Evolutionary conservation across 345 rosid genomes (phyloP).

Genomic region (Brassica cretica): DNA sequence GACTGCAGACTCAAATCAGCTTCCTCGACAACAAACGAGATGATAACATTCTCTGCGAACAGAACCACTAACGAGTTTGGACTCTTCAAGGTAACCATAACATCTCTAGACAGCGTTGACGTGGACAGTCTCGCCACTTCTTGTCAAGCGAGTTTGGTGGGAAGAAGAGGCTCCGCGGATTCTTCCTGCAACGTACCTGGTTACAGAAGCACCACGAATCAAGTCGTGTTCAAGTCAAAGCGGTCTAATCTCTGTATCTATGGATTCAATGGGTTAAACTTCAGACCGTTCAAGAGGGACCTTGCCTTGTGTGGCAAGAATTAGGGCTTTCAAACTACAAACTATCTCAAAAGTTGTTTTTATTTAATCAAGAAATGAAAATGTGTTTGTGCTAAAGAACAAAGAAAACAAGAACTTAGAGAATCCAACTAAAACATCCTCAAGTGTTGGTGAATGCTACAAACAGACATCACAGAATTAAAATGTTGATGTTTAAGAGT

Average conservation of each 20-base stretch:
- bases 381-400: not conserved
- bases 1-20: conserved; percentile 74
- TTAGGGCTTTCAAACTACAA: not conserved
- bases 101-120: conserved; percentile 76
- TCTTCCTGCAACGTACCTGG: conserved; percentile 83
- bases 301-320: conserved; percentile 54
- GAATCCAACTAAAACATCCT: not conserved
- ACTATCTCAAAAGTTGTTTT: not conserved
- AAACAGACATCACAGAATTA: not conserved
- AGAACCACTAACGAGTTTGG: conserved; percentile 84
- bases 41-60: conserved; percentile 69
- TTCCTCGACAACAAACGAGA: conserved; percentile 60
- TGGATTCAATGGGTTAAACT: conserved; percentile 72
- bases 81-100: conserved; percentile 69
- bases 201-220: conserved; percentile 68
- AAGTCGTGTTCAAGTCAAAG: conserved; percentile 63
- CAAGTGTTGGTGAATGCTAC: not conserved
- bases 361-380: conserved; percentile 4
- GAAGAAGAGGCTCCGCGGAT: conserved; percentile 47
- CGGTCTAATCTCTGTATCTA: conserved; percentile 71
- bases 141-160: conserved; percentile 70
- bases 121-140: conserved; percentile 58
- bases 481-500: conserved; percentile 4
- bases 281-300: conserved; percentile 69
- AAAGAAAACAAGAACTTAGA: not conserved